Evolutionary conservation across 2,329 filamentous ascomycete genomes (phyloP).

Genomic region (Bipolaris bicolor): DNA sequence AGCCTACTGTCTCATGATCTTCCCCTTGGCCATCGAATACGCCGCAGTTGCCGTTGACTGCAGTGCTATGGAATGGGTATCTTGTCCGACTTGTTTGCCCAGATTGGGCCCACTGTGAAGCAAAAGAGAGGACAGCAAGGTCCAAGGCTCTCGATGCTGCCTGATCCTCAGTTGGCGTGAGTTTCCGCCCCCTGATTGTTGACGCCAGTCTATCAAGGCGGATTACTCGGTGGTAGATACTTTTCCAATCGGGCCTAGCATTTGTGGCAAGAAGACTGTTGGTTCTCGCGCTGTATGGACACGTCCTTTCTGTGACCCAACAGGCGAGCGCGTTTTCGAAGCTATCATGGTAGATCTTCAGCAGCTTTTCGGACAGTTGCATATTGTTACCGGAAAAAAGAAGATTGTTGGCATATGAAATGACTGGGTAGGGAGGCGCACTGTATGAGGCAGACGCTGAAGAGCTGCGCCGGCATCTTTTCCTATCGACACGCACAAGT

Average conservation of each 20-base stretch:
- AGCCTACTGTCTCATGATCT: slow-evolving; percentile 10
- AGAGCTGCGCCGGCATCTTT: slow-evolving; percentile 34
- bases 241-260: slow-evolving; percentile 55
- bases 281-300: slow-evolving; percentile 54
- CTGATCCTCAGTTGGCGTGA: slow-evolving; percentile 53
- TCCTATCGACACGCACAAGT: slow-evolving; percentile 24
- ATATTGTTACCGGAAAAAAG: slow-evolving; percentile 45
- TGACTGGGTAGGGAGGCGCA: slow-evolving; percentile 25
- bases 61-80: slow-evolving; percentile 37
- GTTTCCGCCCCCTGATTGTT: slow-evolving; percentile 49
- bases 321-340: slow-evolving; percentile 61
- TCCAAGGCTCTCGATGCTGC: slow-evolving; percentile 56
- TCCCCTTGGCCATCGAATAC: slow-evolving; percentile 18
- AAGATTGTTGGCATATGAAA: slow-evolving; percentile 37
- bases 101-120: slow-evolving; percentile 56
- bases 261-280: slow-evolving; percentile 38
- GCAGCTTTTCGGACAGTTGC: slow-evolving; percentile 53
- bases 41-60: slow-evolving; percentile 9
- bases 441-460: slow-evolving; percentile 28
- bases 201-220: slow-evolving; percentile 56
- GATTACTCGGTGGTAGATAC: slow-evolving; percentile 59
- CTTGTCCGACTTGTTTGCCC: slow-evolving; percentile 34
- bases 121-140: slow-evolving; percentile 59
- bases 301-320: slow-evolving; percentile 62
- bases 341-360: slow-evolving; percentile 62